A percentile compares a stretch with the other conserved stretches of the same genome.
phyloP scores from a whole-genome alignment of 306 rosid genomes.

The Dalbergia cultrata region DNA sequence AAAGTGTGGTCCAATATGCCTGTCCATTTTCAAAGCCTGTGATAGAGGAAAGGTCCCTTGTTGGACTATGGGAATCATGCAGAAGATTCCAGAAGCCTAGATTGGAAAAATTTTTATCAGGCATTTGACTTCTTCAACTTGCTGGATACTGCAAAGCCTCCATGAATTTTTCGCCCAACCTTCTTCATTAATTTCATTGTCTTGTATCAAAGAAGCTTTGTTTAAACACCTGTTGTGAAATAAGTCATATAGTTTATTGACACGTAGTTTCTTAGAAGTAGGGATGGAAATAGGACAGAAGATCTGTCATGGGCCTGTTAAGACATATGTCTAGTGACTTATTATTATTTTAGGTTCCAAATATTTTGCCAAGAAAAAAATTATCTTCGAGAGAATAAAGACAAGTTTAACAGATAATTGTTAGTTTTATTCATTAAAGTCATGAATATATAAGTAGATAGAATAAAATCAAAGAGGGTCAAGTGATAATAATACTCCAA shows the following conservation, averaged over 20 bases:
- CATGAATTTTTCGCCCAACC: constrained; percentile 43
- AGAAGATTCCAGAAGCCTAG: constrained; percentile 44
- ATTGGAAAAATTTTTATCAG: constrained; percentile 38
- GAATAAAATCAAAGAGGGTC: neutral
- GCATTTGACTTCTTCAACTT: constrained; percentile 60
- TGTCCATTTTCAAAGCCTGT: constrained; percentile 47
- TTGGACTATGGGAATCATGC: constrained; percentile 42
- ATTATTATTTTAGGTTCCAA: neutral
- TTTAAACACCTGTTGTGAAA: constrained; percentile 44
- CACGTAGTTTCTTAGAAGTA: neutral
- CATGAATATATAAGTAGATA: neutral
- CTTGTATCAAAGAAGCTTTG: constrained; percentile 52
- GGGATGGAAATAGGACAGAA: too few species aligned
- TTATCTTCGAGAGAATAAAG: neutral
- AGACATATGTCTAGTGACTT: too few species aligned
- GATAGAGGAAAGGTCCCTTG: constrained; percentile 42
- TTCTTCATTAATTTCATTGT: constrained; percentile 40
- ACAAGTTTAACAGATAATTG: neutral
- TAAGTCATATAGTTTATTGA: neutral
- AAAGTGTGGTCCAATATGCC: neutral
- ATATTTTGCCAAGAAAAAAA: neutral
- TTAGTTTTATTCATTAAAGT: neutral
- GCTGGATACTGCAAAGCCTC: constrained; percentile 54
- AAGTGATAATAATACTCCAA: neutral
- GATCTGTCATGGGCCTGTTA: too few species aligned